Percentiles rank a stretch among this genome's conserved stretches.
Conservation (phyloP, 1,284 basidiomycete genomes). For the Irpex rosettiformis region DNA sequence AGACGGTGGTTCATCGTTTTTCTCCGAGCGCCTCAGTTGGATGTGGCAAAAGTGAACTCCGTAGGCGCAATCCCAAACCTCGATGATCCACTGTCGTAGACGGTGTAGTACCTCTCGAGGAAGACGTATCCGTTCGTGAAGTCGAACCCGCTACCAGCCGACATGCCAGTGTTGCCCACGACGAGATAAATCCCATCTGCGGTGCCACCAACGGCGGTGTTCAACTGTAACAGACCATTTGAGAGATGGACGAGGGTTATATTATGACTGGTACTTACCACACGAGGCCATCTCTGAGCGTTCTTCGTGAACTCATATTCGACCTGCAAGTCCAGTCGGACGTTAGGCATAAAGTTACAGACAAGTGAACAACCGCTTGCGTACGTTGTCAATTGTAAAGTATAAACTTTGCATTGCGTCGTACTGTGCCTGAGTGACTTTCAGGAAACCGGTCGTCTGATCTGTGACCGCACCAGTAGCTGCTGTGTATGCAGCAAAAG, state of each 20-base stretch:
- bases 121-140: conserved; percentile 33
- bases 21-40: background rate
- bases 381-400: conserved; percentile 24
- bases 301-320: conserved; percentile 41
- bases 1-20: too few relatives aligned
- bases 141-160: conserved; percentile 24
- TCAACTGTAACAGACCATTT: conserved; percentile 18
- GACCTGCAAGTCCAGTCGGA: background rate
- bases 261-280: conserved; percentile 26
- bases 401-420: conserved; percentile 23
- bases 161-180: conserved; percentile 21
- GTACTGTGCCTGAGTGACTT: conserved; percentile 21
- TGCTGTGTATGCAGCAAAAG: conserved; percentile 19
- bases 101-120: conserved; percentile 61
- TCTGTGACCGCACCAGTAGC: conserved; percentile 23
- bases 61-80: conserved; percentile 4
- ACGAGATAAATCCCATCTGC: conserved; percentile 27
- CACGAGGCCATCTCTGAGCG: conserved; percentile 49
- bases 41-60: conserved; percentile 6
- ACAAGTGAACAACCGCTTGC: background rate
- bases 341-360: background rate
- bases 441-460: conserved; percentile 22
- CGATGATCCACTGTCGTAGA: conserved; percentile 35
- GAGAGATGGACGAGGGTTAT: background rate
- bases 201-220: conserved; percentile 26